Percentiles rank a stretch among this genome's conserved stretches.
Conservation (phyloP, 2,329 filamentous ascomycete genomes). For the Fusarium zealandicum region DNA sequence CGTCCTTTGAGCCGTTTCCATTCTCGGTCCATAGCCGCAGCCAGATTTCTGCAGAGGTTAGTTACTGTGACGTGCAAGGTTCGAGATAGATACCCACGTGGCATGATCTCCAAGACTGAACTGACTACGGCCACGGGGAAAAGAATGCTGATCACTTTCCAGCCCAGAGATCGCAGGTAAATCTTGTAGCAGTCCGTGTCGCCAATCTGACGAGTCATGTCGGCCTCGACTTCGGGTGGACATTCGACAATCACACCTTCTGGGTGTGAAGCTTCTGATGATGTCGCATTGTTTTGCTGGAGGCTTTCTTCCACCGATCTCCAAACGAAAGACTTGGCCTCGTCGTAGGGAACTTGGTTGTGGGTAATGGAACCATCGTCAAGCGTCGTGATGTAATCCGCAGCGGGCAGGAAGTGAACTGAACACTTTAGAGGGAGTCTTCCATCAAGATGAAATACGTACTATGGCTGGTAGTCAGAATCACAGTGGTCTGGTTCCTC, state of each 20-base stretch:
- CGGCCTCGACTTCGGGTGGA: constrained; percentile 18
- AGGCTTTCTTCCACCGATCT: constrained; percentile 18
- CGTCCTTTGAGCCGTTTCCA: constrained; percentile 30
- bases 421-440: neutral
- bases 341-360: constrained; percentile 37
- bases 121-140: constrained; percentile 19
- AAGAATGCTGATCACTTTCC: constrained; percentile 27
- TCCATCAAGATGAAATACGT: rapidly evolving
- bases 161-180: constrained; percentile 39
- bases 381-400: constrained; percentile 40
- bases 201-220: constrained; percentile 41
- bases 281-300: neutral
- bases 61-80: neutral
- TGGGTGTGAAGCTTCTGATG: neutral
- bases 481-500: constrained; percentile 49
- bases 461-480: constrained; percentile 19
- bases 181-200: constrained; percentile 43
- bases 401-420: constrained; percentile 38
- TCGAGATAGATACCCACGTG: constrained; percentile 21
- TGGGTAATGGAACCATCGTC: constrained; percentile 29
- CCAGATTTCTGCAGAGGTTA: constrained; percentile 37
- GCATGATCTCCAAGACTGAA: constrained; percentile 33
- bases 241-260: neutral
- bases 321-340: constrained; percentile 27
- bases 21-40: constrained; percentile 39